These are phyloP conservation scores for Clarireedia monteithiana DNA, from an alignment of 2,329 filamentous ascomycete genomes.

Conservation along the genomic window DNA sequence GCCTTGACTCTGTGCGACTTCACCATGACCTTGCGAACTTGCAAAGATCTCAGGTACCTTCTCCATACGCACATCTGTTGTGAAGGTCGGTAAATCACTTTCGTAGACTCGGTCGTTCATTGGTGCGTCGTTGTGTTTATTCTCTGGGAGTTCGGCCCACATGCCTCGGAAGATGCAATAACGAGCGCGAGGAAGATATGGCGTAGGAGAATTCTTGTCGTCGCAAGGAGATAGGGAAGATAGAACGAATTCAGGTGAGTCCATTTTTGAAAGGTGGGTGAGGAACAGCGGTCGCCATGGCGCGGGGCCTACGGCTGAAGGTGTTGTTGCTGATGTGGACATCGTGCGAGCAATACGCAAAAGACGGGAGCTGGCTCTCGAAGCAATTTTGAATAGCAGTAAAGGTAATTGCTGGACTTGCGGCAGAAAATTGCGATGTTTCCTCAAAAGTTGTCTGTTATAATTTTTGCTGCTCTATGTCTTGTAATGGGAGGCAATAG, in stretches of 20 bases:
- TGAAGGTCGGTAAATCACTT: constrained; percentile 74
- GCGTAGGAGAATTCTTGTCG: constrained; percentile 30
- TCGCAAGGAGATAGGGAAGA: constrained; percentile 37
- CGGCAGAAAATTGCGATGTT: background rate
- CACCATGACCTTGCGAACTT: constrained; percentile 38
- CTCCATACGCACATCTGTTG: constrained; percentile 81
- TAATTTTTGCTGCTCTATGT: no score
- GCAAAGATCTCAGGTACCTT: constrained; percentile 68
- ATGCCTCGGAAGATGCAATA: constrained; percentile 83
- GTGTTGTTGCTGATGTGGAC: constrained; percentile 22
- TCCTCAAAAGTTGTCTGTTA: no score
- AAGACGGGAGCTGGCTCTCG: constrained; percentile 21
- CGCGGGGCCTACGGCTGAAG: constrained; percentile 20
- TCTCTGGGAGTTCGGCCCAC: constrained; percentile 65
- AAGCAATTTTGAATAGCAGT: constrained; percentile 25
- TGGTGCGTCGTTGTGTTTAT: constrained; percentile 64
- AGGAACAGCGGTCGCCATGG: constrained; percentile 30
- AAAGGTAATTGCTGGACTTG: background rate
- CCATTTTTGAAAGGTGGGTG: constrained; percentile 29
- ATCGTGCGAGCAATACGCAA: constrained; percentile 25
- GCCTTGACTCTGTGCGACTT: constrained; percentile 36
- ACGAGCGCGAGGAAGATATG: constrained; percentile 49
- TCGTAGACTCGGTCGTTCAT: constrained; percentile 64
- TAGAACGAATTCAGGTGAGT: constrained; percentile 34
- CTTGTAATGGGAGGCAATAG: no score